These are phyloP conservation scores for Metarhizium brunneum DNA, from an alignment of 2,329 filamentous ascomycete genomes.

Conservation along the genomic window DNA sequence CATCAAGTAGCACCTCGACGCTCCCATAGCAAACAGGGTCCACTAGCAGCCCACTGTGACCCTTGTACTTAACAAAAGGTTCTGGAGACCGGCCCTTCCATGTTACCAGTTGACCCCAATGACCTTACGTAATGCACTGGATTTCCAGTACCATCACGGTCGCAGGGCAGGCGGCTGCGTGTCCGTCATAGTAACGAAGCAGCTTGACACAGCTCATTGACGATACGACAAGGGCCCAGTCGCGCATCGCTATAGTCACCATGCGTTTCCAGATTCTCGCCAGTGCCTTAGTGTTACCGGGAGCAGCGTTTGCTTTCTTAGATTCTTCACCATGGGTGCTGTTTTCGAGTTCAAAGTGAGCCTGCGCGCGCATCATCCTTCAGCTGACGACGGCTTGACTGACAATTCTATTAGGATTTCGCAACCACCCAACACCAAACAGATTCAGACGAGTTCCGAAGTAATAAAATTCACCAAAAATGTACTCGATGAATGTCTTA, in stretches of 20 bases:
- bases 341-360: conserved; percentile 76
- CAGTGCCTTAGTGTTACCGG: conserved; percentile 44
- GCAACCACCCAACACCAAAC: conserved; percentile 22
- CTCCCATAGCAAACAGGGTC: not conserved
- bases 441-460: conserved; percentile 40
- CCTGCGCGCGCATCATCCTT: conserved; percentile 10
- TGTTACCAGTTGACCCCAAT: not conserved
- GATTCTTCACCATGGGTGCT: conserved; percentile 86
- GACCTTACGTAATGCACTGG: conserved; percentile 18
- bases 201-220: conserved; percentile 17
- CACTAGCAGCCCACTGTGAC: not conserved
- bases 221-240: conserved; percentile 8
- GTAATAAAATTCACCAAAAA: conserved; percentile 33
- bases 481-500: conserved; percentile 60
- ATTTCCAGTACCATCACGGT: conserved; percentile 13
- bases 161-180: conserved; percentile 8
- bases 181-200: not conserved
- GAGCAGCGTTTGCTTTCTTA: conserved; percentile 61
- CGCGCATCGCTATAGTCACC: conserved; percentile 8
- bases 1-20: not conserved
- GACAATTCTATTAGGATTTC: conserved; percentile 20
- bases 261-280: conserved; percentile 49
- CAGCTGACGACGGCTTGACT: conserved; percentile 1
- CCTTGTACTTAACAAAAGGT: too few relatives aligned
- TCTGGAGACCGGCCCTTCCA: too few relatives aligned